These are phyloP conservation scores for Paralagenidium karlingii DNA, from an alignment of 352 stramenopile genomes.

Conservation along the genomic window DNA sequence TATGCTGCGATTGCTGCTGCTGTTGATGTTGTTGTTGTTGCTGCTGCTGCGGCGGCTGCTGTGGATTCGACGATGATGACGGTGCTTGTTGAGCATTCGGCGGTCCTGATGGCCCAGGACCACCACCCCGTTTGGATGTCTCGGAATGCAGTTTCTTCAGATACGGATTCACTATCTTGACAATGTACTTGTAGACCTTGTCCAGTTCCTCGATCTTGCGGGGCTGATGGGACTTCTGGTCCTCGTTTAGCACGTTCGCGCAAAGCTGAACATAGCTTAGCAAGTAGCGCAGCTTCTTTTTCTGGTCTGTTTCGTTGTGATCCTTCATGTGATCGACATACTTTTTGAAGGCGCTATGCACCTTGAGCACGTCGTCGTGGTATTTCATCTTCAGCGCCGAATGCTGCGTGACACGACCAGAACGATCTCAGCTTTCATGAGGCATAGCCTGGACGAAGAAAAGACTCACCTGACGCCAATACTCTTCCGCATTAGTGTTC, in stretches of 20 bases:
- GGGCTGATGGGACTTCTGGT: slow-evolving; percentile 50
- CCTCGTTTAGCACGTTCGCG: slow-evolving; percentile 60
- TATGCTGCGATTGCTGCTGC: slow-evolving; percentile 5
- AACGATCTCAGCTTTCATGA: too few relatives aligned
- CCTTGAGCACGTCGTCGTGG: slow-evolving; percentile 71
- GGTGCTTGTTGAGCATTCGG: slow-evolving; percentile 8
- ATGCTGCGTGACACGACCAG: too few relatives aligned
- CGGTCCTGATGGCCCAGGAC: slow-evolving; percentile 13
- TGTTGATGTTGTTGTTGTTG: slow-evolving; percentile 4
- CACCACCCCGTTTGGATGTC: slow-evolving; percentile 50
- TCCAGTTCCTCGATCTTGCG: slow-evolving; percentile 75
- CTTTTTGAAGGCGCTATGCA: slow-evolving; percentile 79
- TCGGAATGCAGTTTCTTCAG: slow-evolving; percentile 77
- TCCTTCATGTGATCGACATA: slow-evolving; percentile 83
- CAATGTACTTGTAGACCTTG: slow-evolving; percentile 85
- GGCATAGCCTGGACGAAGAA: background rate
- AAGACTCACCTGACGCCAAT: slow-evolving; percentile 39
- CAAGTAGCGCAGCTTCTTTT: slow-evolving; percentile 76
- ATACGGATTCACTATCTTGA: slow-evolving; percentile 80
- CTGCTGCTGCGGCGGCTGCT: slow-evolving; percentile 4
- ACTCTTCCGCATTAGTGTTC: slow-evolving; percentile 41
- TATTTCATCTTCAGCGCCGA: slow-evolving; percentile 67
- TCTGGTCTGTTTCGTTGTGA: slow-evolving; percentile 76
- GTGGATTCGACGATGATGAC: slow-evolving; percentile 5
- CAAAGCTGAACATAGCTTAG: slow-evolving; percentile 76